Conservation (phyloP, 2,329 filamentous ascomycete species). For the Talaromyces verruculosus region DNA sequence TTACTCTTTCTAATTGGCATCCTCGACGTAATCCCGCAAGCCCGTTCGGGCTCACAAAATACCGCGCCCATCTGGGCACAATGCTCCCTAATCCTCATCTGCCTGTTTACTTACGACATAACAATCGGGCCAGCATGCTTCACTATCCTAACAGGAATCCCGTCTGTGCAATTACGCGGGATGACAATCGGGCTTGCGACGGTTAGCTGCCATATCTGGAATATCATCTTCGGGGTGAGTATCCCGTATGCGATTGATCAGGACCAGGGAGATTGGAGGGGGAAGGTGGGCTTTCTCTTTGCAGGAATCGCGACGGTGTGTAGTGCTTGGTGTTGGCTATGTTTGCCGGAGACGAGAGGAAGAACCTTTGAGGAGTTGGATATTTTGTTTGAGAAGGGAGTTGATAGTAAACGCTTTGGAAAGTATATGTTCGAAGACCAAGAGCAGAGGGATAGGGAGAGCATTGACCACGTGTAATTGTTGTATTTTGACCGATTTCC, state of each 20-base stretch:
- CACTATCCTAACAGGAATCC: background rate
- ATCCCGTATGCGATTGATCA: background rate
- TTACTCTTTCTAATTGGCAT: background rate
- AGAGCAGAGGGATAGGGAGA: background rate
- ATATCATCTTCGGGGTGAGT: background rate
- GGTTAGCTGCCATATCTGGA: background rate
- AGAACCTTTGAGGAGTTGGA: constrained; percentile 4
- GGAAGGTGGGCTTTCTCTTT: background rate
- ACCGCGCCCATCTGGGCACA: background rate
- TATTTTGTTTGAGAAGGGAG: background rate
- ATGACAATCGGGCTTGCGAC: constrained; percentile 1
- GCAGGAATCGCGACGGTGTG: background rate
- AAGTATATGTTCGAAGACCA: background rate
- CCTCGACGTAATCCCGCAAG: background rate
- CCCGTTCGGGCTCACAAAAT: background rate
- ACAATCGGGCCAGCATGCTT: background rate
- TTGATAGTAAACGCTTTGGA: background rate
- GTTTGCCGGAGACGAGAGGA: background rate
- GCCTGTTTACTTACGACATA: background rate
- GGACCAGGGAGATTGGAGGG: background rate
- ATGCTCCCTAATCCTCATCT: background rate
- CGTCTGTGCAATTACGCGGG: background rate
- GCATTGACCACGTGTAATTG: background rate
- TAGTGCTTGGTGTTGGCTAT: background rate
- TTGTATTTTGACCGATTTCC: background rate